Percentiles rank a stretch among this genome's conserved stretches.
phyloP scores from a whole-genome alignment of 2,329 filamentous ascomycete species.

The Macrophomina phaseolina region DNA sequence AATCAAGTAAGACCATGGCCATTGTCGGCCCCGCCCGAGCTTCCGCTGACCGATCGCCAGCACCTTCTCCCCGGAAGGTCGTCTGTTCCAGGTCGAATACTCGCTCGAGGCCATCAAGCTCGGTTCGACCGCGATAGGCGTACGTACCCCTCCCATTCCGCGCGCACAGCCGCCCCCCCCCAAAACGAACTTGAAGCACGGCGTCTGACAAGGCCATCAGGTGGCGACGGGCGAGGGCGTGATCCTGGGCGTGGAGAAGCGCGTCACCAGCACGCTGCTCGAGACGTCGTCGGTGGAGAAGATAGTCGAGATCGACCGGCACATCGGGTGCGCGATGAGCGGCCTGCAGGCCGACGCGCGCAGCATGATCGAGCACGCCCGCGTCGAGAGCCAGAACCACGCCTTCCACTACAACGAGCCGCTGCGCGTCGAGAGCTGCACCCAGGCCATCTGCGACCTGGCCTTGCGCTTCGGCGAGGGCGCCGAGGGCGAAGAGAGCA shows the following conservation, averaged over 20 bases:
- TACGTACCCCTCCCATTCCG: slow-evolving; percentile 45
- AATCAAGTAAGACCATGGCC: slow-evolving; percentile 77
- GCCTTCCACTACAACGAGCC: slow-evolving; percentile 98
- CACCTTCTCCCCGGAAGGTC: slow-evolving; percentile 99
- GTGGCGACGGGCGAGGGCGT: slow-evolving; percentile 94
- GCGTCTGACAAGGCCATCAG: slow-evolving; percentile 40
- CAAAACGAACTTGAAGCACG: background rate
- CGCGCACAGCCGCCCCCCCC: slow-evolving; percentile 2
- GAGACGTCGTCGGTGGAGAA: slow-evolving; percentile 98
- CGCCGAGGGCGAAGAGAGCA: slow-evolving; percentile 96
- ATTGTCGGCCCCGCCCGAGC: slow-evolving; percentile 29
- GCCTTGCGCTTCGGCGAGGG: slow-evolving; percentile 96
- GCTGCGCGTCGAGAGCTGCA: slow-evolving; percentile 94
- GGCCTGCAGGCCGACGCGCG: slow-evolving; percentile 96
- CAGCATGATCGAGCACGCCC: slow-evolving; percentile 97
- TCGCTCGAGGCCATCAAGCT: slow-evolving; percentile 99
- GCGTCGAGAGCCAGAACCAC: slow-evolving; percentile 96
- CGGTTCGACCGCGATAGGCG: slow-evolving; percentile 95
- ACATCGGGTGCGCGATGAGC: slow-evolving; percentile 99
- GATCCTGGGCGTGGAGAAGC: slow-evolving; percentile 97
- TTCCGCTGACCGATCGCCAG: slow-evolving; percentile 54
- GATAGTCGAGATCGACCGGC: slow-evolving; percentile 98
- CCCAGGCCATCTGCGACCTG: slow-evolving; percentile 97
- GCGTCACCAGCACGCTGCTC: slow-evolving; percentile 94
- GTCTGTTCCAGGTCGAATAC: slow-evolving; percentile 99